These are phyloP conservation scores for Priceomyces medius DNA, from an alignment of 805 yeast species.

Conservation along the genomic window DNA sequence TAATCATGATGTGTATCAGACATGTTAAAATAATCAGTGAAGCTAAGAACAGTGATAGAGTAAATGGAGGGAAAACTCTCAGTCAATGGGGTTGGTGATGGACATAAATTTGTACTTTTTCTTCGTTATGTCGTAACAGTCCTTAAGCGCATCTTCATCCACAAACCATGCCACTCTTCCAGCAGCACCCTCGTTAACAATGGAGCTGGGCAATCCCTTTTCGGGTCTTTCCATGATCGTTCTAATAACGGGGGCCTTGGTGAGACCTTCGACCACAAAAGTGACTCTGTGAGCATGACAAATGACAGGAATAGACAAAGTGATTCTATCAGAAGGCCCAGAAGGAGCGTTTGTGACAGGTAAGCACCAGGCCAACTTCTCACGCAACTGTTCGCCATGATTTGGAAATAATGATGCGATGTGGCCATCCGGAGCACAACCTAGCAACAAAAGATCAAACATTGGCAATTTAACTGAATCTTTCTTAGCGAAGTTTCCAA, in stretches of 20 bases:
- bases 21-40: background rate
- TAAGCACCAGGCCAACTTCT: conserved; percentile 90
- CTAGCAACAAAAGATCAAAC: conserved; percentile 86
- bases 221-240: conserved; percentile 96
- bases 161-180: conserved; percentile 97
- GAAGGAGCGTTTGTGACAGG: conserved; percentile 90
- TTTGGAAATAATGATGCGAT: conserved; percentile 95
- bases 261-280: conserved; percentile 94
- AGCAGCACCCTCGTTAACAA: conserved; percentile 94
- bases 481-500: conserved; percentile 90
- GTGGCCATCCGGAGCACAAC: conserved; percentile 99
- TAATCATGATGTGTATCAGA: too few relatives aligned
- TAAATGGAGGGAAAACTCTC: background rate
- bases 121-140: conserved; percentile 67
- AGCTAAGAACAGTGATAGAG: background rate
- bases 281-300: conserved; percentile 91
- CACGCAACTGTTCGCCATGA: conserved; percentile 80
- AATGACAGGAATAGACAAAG: conserved; percentile 90
- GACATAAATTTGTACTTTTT: conserved; percentile 64
- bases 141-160: conserved; percentile 86
- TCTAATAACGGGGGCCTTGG: conserved; percentile 88
- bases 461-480: conserved; percentile 94
- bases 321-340: conserved; percentile 82
- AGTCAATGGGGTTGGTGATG: conserved; percentile 16
- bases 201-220: conserved; percentile 89